Conservation (phyloP, 257 asterid genomes). For the Solanum lycopersicoides region DNA sequence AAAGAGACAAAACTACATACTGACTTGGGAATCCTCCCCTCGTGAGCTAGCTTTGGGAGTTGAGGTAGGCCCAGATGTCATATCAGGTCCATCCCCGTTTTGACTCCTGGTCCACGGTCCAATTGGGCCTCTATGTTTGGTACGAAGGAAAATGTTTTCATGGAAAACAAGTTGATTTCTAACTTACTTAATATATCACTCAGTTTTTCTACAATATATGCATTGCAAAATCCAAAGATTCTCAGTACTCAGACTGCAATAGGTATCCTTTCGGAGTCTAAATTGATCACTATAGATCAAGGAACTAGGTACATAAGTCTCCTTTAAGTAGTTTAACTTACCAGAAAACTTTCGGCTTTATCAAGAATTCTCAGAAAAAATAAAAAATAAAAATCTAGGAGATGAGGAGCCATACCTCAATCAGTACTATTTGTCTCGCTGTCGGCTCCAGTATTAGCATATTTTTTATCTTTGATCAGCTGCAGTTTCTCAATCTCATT, state of each 20-base stretch:
- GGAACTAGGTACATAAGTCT: constrained; percentile 17
- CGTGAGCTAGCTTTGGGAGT: not conserved
- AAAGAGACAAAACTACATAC: not conserved
- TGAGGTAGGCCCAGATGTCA: not conserved
- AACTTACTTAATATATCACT: not conserved
- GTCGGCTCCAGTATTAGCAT: not conserved
- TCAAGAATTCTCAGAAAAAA: not conserved
- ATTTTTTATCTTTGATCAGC: not conserved
- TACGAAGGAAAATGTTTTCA: not conserved
- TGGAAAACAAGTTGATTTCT: not conserved
- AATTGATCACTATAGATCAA: constrained; percentile 6
- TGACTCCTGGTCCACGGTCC: not conserved
- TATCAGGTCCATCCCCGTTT: not conserved
- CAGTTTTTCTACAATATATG: not conserved
- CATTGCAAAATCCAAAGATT: constrained; percentile 1
- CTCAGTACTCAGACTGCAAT: not conserved
- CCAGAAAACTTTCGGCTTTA: constrained; percentile 6
- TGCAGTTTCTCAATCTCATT: constrained; percentile 7
- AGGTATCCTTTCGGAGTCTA: constrained; percentile 5
- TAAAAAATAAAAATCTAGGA: not conserved
- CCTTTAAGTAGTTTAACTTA: constrained; percentile 9
- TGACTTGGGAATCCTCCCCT: not conserved
- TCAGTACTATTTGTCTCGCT: constrained; percentile 15
- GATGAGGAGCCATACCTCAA: constrained; percentile 33
- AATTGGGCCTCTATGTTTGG: not conserved